Evolutionary conservation across 306 rosid genomes (phyloP).

Genomic region (Dicorynia guianensis): DNA sequence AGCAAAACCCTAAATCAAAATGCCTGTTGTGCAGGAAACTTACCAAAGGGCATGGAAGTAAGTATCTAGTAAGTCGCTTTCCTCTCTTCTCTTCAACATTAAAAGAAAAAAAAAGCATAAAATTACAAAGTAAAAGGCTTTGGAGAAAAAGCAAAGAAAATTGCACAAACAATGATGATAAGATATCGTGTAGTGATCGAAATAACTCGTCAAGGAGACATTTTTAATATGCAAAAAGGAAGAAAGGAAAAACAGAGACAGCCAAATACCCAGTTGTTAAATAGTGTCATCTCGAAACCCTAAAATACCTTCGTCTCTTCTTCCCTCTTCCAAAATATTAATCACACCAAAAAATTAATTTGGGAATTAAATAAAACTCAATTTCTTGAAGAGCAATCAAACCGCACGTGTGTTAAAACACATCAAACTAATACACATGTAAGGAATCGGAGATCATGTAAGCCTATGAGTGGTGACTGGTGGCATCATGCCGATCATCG

Average conservation of each 20-base stretch:
- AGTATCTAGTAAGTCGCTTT: conserved; percentile 49
- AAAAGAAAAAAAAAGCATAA: conserved; percentile 49
- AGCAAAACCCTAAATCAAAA: neutral
- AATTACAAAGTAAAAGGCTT: conserved; percentile 40
- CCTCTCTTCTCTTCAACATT: conserved; percentile 32
- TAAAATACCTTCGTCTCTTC: conserved; percentile 39
- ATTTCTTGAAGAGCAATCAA: conserved; percentile 65
- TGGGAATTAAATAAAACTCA: conserved; percentile 50
- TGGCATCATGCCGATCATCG: conserved; percentile 62
- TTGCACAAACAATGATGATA: conserved; percentile 75
- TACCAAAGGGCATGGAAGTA: conserved; percentile 44
- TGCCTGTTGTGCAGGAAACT: conserved; percentile 57
- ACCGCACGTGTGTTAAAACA: conserved; percentile 82
- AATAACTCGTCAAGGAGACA: conserved; percentile 44
- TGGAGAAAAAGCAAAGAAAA: conserved; percentile 55
- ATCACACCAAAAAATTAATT: conserved; percentile 65
- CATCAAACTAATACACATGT: conserved; percentile 71
- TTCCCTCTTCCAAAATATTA: conserved; percentile 51
- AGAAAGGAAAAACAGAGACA: conserved; percentile 23
- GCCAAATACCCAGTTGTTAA: conserved; percentile 54
- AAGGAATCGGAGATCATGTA: conserved; percentile 49
- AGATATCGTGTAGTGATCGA: conserved; percentile 54
- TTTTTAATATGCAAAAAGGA: conserved; percentile 25
- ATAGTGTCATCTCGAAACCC: conserved; percentile 66
- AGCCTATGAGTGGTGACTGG: conserved; percentile 71